Percentiles rank a stretch among this genome's conserved stretches.
Evolutionary conservation across 1,284 basidiomycete species (phyloP).

Genomic region (Boletus calvinii): DNA sequence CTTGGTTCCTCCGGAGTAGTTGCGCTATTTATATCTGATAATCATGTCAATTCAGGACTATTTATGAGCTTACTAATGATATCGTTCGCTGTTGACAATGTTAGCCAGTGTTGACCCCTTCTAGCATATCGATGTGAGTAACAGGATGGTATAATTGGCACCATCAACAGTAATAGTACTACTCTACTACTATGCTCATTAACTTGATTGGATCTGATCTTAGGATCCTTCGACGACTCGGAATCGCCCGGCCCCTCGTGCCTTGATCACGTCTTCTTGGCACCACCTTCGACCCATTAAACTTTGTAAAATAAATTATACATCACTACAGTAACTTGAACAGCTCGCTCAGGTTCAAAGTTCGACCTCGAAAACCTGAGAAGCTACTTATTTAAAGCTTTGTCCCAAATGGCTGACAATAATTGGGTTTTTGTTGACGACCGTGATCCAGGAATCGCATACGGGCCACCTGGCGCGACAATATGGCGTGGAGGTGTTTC

Average conservation of each 20-base stretch:
- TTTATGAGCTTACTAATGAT: not conserved
- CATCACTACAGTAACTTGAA: no score
- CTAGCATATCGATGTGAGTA: not conserved
- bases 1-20: not conserved
- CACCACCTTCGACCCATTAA: no score
- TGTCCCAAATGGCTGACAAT: not conserved
- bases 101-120: not conserved
- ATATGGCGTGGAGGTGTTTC: not conserved
- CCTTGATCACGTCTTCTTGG: no score
- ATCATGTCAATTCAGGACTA: not conserved
- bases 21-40: not conserved
- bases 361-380: no score
- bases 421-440: slow-evolving; percentile 4
- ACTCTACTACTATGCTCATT: no score
- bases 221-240: no score
- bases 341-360: no score
- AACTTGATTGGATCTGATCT: no score
- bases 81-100: not conserved
- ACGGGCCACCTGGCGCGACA: not conserved
- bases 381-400: not conserved
- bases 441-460: slow-evolving; percentile 4
- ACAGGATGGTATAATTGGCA: not conserved
- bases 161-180: no score
- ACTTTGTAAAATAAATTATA: no score
- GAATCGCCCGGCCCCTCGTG: no score